A percentile compares a stretch with the other conserved stretches of the same genome.
These are phyloP conservation scores for Backusella liffmaniae DNA, from an alignment of 192 early-diverging fungal genomes.

Conservation along the genomic window DNA sequence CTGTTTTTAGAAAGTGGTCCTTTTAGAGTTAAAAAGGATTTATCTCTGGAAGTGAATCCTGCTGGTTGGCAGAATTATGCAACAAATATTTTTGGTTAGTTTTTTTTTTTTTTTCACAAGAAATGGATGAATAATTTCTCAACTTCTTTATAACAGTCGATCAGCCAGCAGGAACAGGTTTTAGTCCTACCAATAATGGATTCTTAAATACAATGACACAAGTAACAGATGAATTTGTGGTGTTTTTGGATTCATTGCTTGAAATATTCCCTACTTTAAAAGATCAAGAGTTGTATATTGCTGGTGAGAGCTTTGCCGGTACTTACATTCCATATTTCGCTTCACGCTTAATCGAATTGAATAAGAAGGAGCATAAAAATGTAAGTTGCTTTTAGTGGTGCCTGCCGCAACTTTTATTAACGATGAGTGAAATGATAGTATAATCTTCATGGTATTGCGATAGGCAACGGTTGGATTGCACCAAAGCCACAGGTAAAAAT, in stretches of 20 bases:
- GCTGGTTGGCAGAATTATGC: slow-evolving; percentile 61
- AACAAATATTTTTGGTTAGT: slow-evolving; percentile 55
- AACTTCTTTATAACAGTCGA: slow-evolving; percentile 43
- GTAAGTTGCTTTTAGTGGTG: not conserved
- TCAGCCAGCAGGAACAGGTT: slow-evolving; percentile 64
- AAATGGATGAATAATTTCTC: not conserved
- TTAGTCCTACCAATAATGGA: slow-evolving; percentile 47
- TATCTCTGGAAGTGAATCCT: slow-evolving; percentile 39
- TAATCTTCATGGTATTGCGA: slow-evolving; percentile 54
- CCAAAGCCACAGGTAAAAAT: slow-evolving; percentile 50
- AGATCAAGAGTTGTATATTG: slow-evolving; percentile 42
- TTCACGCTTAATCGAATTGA: slow-evolving; percentile 33
- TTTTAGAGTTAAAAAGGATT: slow-evolving; percentile 45
- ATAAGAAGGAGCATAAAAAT: slow-evolving; percentile 27
- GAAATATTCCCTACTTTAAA: not conserved
- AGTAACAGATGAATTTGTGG: slow-evolving; percentile 35
- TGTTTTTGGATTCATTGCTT: not conserved
- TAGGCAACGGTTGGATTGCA: slow-evolving; percentile 68
- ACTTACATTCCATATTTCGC: slow-evolving; percentile 65
- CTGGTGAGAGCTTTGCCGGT: slow-evolving; percentile 65
- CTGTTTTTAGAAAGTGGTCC: slow-evolving; percentile 63
- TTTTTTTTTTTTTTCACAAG: not conserved
- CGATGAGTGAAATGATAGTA: slow-evolving; percentile 22
- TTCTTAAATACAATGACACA: slow-evolving; percentile 38
- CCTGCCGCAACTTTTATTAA: not conserved